These are phyloP conservation scores for Tuber magnatum DNA, from an alignment of 495 filamentous ascomycete genomes.

Conservation along the genomic window DNA sequence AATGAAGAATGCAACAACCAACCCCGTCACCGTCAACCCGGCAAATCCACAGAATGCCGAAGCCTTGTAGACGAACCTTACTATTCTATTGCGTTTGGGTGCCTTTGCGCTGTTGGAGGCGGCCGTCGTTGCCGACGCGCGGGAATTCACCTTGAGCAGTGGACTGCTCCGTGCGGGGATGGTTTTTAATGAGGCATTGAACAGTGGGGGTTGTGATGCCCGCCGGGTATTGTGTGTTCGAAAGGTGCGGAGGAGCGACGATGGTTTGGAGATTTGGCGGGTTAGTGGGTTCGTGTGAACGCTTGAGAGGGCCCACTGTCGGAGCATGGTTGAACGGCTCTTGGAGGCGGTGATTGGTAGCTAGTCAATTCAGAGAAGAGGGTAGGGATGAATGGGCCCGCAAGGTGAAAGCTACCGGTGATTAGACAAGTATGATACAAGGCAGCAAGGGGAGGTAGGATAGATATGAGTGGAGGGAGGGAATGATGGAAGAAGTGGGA, in stretches of 20 bases:
- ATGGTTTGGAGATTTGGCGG: slow-evolving; percentile 7
- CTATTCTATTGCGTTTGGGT: slow-evolving; percentile 21
- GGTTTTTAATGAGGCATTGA: slow-evolving; percentile 3
- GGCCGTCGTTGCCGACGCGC: slow-evolving; percentile 18
- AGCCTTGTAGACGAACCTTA: slow-evolving; percentile 44
- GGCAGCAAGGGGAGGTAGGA: not conserved
- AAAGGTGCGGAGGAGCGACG: not conserved
- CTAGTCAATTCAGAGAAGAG: slow-evolving; percentile 1
- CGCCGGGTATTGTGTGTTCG: slow-evolving; percentile 14
- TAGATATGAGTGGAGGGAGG: not conserved
- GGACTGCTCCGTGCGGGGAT: not conserved
- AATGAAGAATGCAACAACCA: slow-evolving; percentile 76
- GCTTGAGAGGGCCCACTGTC: slow-evolving; percentile 21
- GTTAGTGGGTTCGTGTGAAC: slow-evolving; percentile 10
- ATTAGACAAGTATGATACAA: not conserved
- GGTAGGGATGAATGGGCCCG: not conserved
- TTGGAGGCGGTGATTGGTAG: not conserved
- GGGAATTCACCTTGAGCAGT: slow-evolving; percentile 5
- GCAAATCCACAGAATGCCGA: slow-evolving; percentile 57
- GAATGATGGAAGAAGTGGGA: not conserved
- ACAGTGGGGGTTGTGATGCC: slow-evolving; percentile 10
- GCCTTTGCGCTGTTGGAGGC: not conserved
- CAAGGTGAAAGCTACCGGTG: not conserved
- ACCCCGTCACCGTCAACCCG: slow-evolving; percentile 48
- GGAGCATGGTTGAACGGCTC: slow-evolving; percentile 13